Evolutionary conservation across 345 rosid genomes (phyloP).

Genomic region (Populus alba): DNA sequence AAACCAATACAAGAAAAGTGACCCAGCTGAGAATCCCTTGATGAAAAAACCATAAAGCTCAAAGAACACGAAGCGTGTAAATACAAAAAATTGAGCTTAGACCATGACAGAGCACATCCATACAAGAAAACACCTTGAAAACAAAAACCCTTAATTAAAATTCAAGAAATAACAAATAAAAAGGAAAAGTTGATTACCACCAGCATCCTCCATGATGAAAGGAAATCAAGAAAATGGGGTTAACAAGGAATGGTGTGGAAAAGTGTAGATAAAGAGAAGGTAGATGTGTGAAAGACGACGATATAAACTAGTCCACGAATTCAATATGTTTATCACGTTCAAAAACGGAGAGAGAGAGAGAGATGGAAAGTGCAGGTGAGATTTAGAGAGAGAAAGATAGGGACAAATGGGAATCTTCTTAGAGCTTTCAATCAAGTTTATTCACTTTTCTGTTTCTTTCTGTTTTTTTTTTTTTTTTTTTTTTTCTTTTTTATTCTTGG

Average conservation of each 20-base stretch:
- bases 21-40: not conserved
- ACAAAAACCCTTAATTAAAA: not conserved
- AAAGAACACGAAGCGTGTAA: not conserved
- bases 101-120: not conserved
- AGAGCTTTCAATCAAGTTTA: not conserved
- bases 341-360: not conserved
- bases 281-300: not conserved
- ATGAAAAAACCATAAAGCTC: not conserved
- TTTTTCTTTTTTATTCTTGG: not conserved
- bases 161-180: not conserved
- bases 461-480: not conserved
- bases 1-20: not conserved
- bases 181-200: not conserved
- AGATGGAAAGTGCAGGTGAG: not conserved
- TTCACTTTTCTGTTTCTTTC: not conserved
- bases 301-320: constrained; percentile 13
- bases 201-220: constrained; percentile 18
- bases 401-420: not conserved
- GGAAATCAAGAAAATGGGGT: not conserved
- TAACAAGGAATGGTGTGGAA: not conserved
- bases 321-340: not conserved
- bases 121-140: not conserved
- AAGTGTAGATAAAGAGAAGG: not conserved
- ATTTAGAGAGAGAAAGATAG: not conserved
- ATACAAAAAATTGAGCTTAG: too few species aligned